These are phyloP conservation scores for Pleurotus sapidus DNA, from an alignment of 768 basidiomycete species.

Conservation along the genomic window DNA sequence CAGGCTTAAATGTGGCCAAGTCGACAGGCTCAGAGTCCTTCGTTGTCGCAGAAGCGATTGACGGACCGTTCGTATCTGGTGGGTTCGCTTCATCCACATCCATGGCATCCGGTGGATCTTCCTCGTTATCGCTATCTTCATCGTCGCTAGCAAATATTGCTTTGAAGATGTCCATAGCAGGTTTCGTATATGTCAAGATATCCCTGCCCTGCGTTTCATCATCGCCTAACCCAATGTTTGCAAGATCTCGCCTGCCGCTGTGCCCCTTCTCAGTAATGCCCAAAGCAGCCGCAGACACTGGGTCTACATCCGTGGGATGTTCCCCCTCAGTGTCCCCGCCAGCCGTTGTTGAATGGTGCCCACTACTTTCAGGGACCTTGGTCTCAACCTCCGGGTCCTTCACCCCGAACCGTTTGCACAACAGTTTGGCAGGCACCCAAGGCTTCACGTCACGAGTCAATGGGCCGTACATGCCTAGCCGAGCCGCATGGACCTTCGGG, in stretches of 20 bases:
- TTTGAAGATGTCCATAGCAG: slow-evolving; percentile 92
- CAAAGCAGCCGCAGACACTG: slow-evolving; percentile 14
- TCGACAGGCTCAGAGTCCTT: slow-evolving; percentile 29
- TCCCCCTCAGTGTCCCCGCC: neutral
- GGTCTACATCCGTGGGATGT: neutral
- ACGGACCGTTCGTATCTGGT: slow-evolving; percentile 10
- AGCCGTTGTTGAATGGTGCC: neutral
- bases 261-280: slow-evolving; percentile 8
- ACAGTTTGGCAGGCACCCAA: slow-evolving; percentile 81
- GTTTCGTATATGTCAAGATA: slow-evolving; percentile 84
- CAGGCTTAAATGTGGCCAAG: slow-evolving; percentile 80
- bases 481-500: slow-evolving; percentile 80
- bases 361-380: slow-evolving; percentile 35
- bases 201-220: slow-evolving; percentile 88
- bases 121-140: slow-evolving; percentile 79
- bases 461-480: slow-evolving; percentile 85
- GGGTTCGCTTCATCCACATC: slow-evolving; percentile 19
- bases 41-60: slow-evolving; percentile 24
- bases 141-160: slow-evolving; percentile 97
- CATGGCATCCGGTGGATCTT: slow-evolving; percentile 25
- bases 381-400: slow-evolving; percentile 75
- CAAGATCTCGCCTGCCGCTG: slow-evolving; percentile 45
- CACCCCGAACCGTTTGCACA: slow-evolving; percentile 94
- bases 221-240: slow-evolving; percentile 88
- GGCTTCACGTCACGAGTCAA: slow-evolving; percentile 72